Percentiles rank a stretch among this genome's conserved stretches.
Conservation (phyloP, 1,284 basidiomycete genomes). For the Pyrrhoderma noxium region DNA sequence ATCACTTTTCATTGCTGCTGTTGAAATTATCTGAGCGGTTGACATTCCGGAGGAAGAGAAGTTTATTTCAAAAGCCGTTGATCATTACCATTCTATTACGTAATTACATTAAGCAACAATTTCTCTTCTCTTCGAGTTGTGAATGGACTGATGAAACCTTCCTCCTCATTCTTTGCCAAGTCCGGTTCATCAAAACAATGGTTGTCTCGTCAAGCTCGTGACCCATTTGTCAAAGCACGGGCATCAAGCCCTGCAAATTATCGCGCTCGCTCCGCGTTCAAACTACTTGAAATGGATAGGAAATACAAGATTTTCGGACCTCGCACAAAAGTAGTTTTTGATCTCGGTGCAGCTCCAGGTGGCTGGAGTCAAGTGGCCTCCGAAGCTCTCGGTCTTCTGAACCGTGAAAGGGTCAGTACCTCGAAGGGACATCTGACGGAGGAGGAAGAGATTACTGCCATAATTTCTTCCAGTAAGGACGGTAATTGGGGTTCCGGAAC, state of each 20-base stretch:
- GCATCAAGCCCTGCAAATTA: constrained; percentile 37
- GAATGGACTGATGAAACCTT: constrained; percentile 8
- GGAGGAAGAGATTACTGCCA: constrained; percentile 6
- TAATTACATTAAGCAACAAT: too few species aligned
- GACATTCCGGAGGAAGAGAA: too few species aligned
- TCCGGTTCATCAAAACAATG: constrained; percentile 39
- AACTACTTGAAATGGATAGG: constrained; percentile 67
- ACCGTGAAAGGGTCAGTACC: too few species aligned
- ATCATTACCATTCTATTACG: too few species aligned
- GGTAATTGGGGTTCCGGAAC: constrained; percentile 16
- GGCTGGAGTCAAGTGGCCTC: constrained; percentile 85
- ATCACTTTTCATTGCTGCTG: too few species aligned
- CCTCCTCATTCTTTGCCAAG: constrained; percentile 6
- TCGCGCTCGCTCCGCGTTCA: constrained; percentile 80
- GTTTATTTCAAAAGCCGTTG: too few species aligned
- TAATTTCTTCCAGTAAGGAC: constrained; percentile 11
- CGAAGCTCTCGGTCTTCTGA: constrained; percentile 42
- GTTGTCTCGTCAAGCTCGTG: constrained; percentile 55
- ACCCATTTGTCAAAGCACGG: constrained; percentile 64
- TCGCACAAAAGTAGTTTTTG: constrained; percentile 57
- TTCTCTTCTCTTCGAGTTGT: too few species aligned
- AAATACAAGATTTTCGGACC: constrained; percentile 37
- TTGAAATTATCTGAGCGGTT: too few species aligned
- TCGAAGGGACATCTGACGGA: constrained; percentile 3
- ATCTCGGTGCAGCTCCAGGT: constrained; percentile 82